Evolutionary conservation across 108 stramenopile genomes (phyloP), one percentile per base, ranked within the genome.

Genomic region (Conticribra weissflogii): DNA sequence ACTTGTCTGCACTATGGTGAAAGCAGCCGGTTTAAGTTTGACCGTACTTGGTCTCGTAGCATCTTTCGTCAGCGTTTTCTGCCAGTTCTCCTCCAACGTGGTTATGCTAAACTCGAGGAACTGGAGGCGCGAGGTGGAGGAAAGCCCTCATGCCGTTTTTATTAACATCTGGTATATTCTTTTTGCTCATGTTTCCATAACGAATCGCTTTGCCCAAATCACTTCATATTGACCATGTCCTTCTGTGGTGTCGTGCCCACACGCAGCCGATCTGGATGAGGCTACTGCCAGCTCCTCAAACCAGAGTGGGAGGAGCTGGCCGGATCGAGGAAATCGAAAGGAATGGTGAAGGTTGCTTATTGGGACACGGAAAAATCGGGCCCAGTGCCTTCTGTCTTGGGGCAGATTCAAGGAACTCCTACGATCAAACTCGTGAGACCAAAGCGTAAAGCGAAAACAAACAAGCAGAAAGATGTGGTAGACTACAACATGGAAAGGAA

Each of bases 271-370:
- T 59, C 69, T 17, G 86, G 84, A 74, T 88, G 87, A 88, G 87
- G 87, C 54, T 85, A 88, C 78, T 88, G 87, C 83, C 85, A 85
- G 73, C 87, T 72, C 68, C 78, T 88, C 24, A 81, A 61, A 66
- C 81, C 76, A 31, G 78, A 88, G 65, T 88, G 87, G 87, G 87
- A 88, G 71, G 72, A 88, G 87, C 64, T 88, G 77, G 87, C 87
- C 12, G 36, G 36, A 41, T 41, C 36, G 48, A 56, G 55, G 2
- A 68, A 71, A 29, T 65, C 66, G 19, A 85, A 81, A 53, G 85
- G 87, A 3, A 63, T 68, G n/a, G 84, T 81, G 8, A 86, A 81
- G 48, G 74, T 86, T 54, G 88, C 83, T 18, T 86, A 88, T 62
- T 88, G 88, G 85, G 88, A 88, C 53, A 88, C 88, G 3, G 81